phyloP scores from a whole-genome alignment of 202 grass and related monocot species.

The Carex arenaria region DNA sequence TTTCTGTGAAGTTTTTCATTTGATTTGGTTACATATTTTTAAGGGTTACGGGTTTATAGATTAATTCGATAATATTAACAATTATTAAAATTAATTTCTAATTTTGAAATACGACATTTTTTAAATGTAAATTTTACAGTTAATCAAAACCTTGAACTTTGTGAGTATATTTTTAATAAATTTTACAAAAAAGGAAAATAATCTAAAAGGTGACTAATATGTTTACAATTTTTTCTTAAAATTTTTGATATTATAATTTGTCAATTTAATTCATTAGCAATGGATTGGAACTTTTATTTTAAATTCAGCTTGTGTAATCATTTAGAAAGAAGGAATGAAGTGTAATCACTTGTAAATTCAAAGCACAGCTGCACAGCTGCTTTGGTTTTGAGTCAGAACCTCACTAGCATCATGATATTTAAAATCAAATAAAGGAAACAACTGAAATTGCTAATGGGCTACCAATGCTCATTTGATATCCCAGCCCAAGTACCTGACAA shows the following conservation, averaged over 20 bases:
- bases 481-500: not conserved
- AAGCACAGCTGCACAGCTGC: not conserved
- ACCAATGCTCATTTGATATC: not conserved
- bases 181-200: not conserved
- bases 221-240: not conserved
- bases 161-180: too few species aligned
- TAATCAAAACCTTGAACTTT: not conserved
- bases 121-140: not conserved
- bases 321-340: not conserved
- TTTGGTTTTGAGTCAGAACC: not conserved
- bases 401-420: not conserved
- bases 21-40: not conserved
- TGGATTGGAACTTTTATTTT: not conserved
- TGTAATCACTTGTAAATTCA: not conserved
- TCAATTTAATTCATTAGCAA: not conserved
- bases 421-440: not conserved
- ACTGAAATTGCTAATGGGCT: not conserved
- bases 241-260: not conserved
- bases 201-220: not conserved
- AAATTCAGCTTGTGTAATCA: not conserved
- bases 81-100: not conserved
- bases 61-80: not conserved
- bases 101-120: not conserved
- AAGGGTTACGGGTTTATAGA: not conserved
- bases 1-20: not conserved